Base-by-base conservation (phyloP, 208 protist genomes). In the Acanthamoeba healyi region DNA sequence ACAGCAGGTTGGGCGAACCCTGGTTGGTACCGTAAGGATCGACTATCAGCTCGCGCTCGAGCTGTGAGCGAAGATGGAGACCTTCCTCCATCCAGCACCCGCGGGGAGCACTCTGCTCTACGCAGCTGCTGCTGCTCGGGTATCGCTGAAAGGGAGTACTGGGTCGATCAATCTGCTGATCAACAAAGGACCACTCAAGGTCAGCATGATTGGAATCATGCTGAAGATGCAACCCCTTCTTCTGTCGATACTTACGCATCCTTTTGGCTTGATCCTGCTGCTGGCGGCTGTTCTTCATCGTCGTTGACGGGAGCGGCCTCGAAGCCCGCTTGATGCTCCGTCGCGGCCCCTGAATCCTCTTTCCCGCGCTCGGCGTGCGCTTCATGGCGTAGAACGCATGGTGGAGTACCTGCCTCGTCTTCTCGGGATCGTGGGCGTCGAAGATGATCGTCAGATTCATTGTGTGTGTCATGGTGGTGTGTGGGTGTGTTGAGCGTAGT, bases 131-230 rank as follows among this genome's bases (percentile, higher is more conserved):
- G 10, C 3, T 2, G 63, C 54, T 12, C 12, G 12, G 54, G 54
- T 61, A 61, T 61, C 54, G 54, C 54, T 72, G 9, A 5, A 36
- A 49, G 32, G 72, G 72, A 42, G 72, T 49, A 0, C 34, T 81
- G 40, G 72, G 72, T 32, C 72, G 34, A 38, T 81, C 49, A 81
- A 81, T 42, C 32, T 81, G 72, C 72, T 81, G 72, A 81, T 81
- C 72, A 81, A 81, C 72, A 81, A 81, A 81, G 29, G 72, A 46
- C 63, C 26, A 70, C 1, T 70, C 63, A 65, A 22, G 26, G 22
- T 70, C 32, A 58, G 19, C 51, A 58, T 58, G 51, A 58, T 58
- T 24, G 12, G 51, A 22, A 24, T 58, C 51, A 22, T 58, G 51
- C 19, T 58, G 51, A 58, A 9, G 46, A 9, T 51, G 46, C 46